Percentiles rank a stretch among this genome's conserved stretches.
phyloP scores from a whole-genome alignment of 2,329 filamentous ascomycete genomes.

The Proliferodiscus dingleyae region DNA sequence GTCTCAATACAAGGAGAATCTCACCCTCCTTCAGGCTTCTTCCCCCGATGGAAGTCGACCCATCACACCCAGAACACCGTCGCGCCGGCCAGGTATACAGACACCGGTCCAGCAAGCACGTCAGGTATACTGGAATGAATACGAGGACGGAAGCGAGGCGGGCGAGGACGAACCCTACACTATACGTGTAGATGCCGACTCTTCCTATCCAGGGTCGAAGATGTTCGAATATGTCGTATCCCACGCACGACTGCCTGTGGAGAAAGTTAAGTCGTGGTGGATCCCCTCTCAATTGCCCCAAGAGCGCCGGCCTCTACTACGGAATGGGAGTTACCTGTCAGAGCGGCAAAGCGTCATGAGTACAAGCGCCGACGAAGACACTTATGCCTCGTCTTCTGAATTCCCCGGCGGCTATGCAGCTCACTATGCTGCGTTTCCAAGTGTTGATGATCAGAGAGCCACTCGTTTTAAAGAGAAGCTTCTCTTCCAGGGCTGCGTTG shows the following conservation, averaged over 20 bases:
- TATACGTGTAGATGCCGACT: conserved; percentile 63
- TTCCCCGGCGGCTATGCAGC: conserved; percentile 49
- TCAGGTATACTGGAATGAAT: conserved; percentile 74
- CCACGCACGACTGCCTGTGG: conserved; percentile 41
- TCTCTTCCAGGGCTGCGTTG: conserved; percentile 49
- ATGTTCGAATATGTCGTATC: conserved; percentile 47
- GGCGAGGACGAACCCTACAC: conserved; percentile 58
- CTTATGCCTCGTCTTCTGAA: conserved; percentile 45
- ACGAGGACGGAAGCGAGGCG: conserved; percentile 71
- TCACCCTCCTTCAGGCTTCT: conserved; percentile 41
- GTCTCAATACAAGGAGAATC: conserved; percentile 46
- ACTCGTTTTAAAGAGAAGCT: conserved; percentile 48
- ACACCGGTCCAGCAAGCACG: conserved; percentile 4
- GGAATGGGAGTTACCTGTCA: conserved; percentile 21
- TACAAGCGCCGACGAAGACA: conserved; percentile 44
- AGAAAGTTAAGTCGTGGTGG: conserved; percentile 50
- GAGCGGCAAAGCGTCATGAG: conserved; percentile 23
- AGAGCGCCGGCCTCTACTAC: conserved; percentile 25
- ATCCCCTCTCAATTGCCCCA: conserved; percentile 24
- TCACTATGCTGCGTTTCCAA: conserved; percentile 50
- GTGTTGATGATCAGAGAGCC: conserved; percentile 46
- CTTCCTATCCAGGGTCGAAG: conserved; percentile 51
- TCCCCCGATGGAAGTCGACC: conserved; percentile 27
- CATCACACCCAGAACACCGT: conserved; percentile 14
- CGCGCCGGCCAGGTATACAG: conserved; percentile 19